A percentile compares a stretch with the other conserved stretches of the same genome.
These are phyloP conservation scores for Austroboletus rostrupii DNA, from an alignment of 1,284 basidiomycete genomes.

Conservation along the genomic window DNA sequence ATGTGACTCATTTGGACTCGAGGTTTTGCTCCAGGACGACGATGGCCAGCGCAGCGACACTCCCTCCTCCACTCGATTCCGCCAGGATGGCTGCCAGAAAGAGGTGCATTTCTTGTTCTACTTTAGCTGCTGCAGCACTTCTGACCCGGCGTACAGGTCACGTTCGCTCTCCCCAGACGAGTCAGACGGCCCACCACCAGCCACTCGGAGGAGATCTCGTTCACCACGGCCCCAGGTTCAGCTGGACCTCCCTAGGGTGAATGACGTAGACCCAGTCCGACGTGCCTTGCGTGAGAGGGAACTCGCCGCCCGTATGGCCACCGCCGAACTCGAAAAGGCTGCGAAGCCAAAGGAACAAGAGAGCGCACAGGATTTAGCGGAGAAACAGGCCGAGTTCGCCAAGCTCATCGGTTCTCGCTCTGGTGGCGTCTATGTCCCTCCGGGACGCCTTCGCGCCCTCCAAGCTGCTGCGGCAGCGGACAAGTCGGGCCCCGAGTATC, in stretches of 20 bases:
- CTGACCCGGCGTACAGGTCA: conserved; percentile 40
- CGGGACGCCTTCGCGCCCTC: conserved; percentile 87
- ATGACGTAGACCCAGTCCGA: conserved; percentile 75
- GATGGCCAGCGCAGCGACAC: conserved; percentile 43
- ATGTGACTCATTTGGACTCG: conserved; percentile 11
- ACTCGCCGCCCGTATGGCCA: conserved; percentile 68
- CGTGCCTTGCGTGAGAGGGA: conserved; percentile 75
- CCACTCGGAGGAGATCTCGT: conserved; percentile 58
- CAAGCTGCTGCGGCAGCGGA: conserved; percentile 85
- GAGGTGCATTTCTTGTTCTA: conserved; percentile 13
- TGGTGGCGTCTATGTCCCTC: conserved; percentile 96
- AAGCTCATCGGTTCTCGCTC: conserved; percentile 77
- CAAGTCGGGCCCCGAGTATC: conserved; percentile 89
- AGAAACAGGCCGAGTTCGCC: conserved; percentile 76
- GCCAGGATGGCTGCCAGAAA: conserved; percentile 20
- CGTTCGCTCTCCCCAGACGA: conserved; percentile 49
- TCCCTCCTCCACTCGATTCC: conserved; percentile 6
- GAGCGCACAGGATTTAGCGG: conserved; percentile 48
- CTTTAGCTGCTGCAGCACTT: rapidly evolving
- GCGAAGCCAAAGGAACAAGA: conserved; percentile 45
- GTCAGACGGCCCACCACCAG: conserved; percentile 50
- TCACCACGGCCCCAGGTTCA: conserved; percentile 45
- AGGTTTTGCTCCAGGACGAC: background rate
- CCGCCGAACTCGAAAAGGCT: conserved; percentile 65
- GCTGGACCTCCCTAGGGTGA: conserved; percentile 54